These are phyloP conservation scores for Tricholoma sp. DNA, from an alignment of 768 basidiomycete species.

Conservation along the genomic window DNA sequence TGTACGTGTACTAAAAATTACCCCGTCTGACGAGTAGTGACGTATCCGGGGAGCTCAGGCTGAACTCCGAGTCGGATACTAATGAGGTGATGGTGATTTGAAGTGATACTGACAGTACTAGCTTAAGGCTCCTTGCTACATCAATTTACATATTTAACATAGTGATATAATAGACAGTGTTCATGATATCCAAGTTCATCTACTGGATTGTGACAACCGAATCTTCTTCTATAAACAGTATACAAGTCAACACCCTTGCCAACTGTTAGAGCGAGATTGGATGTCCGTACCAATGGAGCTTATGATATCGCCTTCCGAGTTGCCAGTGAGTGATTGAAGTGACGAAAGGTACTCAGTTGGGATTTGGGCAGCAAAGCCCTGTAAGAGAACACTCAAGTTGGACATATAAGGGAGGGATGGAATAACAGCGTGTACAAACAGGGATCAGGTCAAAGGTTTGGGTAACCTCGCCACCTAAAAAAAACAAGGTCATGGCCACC, in stretches of 20 bases:
- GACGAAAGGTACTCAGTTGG: conserved; percentile 22
- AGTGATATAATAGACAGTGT: too few species aligned
- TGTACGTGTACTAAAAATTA: too few species aligned
- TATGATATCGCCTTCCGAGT: conserved; percentile 23
- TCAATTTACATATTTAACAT: too few species aligned
- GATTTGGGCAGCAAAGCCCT: conserved; percentile 27
- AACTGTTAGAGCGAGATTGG: background rate
- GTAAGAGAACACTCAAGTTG: background rate
- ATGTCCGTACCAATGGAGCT: conserved; percentile 41
- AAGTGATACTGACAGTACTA: too few species aligned
- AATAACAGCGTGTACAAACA: conserved; percentile 17
- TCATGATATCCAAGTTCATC: background rate
- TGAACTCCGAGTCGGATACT: too few species aligned
- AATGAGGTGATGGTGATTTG: too few species aligned
- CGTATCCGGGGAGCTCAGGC: too few species aligned
- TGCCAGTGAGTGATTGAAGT: conserved; percentile 24
- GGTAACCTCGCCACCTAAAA: conserved; percentile 39
- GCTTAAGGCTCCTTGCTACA: too few species aligned
- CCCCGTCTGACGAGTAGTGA: too few species aligned
- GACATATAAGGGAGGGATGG: background rate
- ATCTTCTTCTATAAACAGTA: conserved; percentile 34
- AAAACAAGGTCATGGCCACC: background rate
- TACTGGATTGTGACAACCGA: conserved; percentile 35
- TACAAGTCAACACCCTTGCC: background rate
- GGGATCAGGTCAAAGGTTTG: conserved; percentile 36